A percentile compares a stretch with the other conserved stretches of the same genome.
phyloP scores from a whole-genome alignment of 1,284 basidiomycete species.

The Malassezia restricta region DNA sequence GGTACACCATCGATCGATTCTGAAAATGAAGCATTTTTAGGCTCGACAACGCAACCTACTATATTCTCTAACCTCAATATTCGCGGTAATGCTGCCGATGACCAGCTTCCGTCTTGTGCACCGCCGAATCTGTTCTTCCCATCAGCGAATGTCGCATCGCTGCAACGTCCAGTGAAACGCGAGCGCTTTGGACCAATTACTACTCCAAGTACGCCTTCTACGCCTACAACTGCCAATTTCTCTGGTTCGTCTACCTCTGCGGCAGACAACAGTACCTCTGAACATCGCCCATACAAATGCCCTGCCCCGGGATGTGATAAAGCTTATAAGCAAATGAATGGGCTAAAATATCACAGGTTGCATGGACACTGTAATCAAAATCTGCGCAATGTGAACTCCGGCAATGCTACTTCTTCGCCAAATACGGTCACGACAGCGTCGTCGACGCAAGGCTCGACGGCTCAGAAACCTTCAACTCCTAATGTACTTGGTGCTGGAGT shows the following conservation, averaged over 20 bases:
- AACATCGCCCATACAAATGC: slow-evolving; percentile 81
- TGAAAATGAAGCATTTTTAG: slow-evolving; percentile 35
- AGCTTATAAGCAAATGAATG: slow-evolving; percentile 93
- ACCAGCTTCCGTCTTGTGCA: slow-evolving; percentile 43
- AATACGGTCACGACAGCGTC: background rate
- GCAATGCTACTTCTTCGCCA: background rate
- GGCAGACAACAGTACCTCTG: slow-evolving; percentile 17
- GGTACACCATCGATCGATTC: slow-evolving; percentile 33
- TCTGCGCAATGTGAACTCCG: slow-evolving; percentile 14
- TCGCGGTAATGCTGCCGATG: slow-evolving; percentile 28
- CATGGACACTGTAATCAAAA: slow-evolving; percentile 64
- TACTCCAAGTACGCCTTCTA: slow-evolving; percentile 14
- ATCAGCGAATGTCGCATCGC: slow-evolving; percentile 18
- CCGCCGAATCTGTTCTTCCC: slow-evolving; percentile 46
- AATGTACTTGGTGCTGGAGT: too few species aligned
- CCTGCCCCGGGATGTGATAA: slow-evolving; percentile 96
- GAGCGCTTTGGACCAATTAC: slow-evolving; percentile 22
- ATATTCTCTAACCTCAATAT: slow-evolving; percentile 41
- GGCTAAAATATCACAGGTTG: slow-evolving; percentile 90
- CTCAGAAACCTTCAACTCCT: too few species aligned
- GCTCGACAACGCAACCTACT: slow-evolving; percentile 25
- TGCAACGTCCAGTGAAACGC: slow-evolving; percentile 30
- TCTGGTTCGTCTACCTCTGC: background rate
- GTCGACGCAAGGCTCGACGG: background rate
- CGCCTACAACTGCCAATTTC: background rate